Conservation (phyloP, 768 basidiomycete species). For the Mycena epipterygia region DNA sequence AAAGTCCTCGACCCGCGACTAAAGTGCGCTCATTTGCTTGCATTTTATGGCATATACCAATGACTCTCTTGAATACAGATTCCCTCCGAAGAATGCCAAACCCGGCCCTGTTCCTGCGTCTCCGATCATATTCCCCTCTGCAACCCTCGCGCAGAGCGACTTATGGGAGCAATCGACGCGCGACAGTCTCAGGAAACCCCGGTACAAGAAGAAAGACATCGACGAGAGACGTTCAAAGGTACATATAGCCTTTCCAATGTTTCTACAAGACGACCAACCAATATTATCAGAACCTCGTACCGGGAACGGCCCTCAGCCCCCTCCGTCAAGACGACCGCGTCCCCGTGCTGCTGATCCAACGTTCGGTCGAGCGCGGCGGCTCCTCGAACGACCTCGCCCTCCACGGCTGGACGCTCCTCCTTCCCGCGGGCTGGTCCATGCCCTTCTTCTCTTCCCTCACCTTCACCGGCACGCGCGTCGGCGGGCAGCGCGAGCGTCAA, state of each 20-base stretch:
- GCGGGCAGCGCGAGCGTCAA: slow-evolving; percentile 86
- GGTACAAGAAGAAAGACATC: slow-evolving; percentile 86
- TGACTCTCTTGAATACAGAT: slow-evolving; percentile 61
- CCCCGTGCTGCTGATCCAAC: slow-evolving; percentile 87
- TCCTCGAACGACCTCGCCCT: slow-evolving; percentile 58
- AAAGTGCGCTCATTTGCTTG: slow-evolving; percentile 59
- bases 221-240: slow-evolving; percentile 88
- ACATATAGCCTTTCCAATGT: slow-evolving; percentile 20
- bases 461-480: slow-evolving; percentile 87
- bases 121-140: slow-evolving; percentile 65
- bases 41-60: slow-evolving; percentile 8
- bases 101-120: slow-evolving; percentile 45
- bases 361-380: slow-evolving; percentile 65
- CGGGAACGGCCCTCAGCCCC: slow-evolving; percentile 79
- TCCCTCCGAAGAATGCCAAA: slow-evolving; percentile 86
- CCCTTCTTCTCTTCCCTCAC: slow-evolving; percentile 87
- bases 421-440: slow-evolving; percentile 94
- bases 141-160: slow-evolving; percentile 70
- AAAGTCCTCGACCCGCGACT: slow-evolving; percentile 90
- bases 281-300: slow-evolving; percentile 78
- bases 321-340: slow-evolving; percentile 85
- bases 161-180: slow-evolving; percentile 81
- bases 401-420: slow-evolving; percentile 90
- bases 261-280: background rate
- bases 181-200: slow-evolving; percentile 66